These are phyloP conservation scores for Calonectria fujianensis DNA, from an alignment of 2,329 filamentous ascomycete species.

Conservation along the genomic window DNA sequence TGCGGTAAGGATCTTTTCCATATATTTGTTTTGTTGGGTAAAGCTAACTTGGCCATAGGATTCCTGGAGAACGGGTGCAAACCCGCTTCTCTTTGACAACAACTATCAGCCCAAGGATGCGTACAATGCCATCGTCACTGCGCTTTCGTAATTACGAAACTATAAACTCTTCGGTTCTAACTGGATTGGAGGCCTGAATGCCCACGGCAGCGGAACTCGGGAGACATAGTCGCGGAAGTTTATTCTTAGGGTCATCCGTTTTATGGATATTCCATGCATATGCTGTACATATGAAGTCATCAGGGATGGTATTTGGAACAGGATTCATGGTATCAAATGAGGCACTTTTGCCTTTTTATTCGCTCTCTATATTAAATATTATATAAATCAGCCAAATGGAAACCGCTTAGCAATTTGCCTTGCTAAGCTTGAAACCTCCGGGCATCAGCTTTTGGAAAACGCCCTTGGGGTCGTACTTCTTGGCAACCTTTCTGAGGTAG, in stretches of 20 bases:
- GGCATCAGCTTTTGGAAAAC: constrained; percentile 14
- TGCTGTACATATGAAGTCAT: not conserved
- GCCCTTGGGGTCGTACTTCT: not conserved
- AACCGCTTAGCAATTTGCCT: not conserved
- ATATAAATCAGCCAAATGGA: not conserved
- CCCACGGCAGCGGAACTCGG: not conserved
- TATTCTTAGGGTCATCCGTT: not conserved
- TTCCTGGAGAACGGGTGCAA: constrained; percentile 68
- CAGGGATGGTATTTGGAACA: not conserved
- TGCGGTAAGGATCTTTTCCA: constrained; percentile 26
- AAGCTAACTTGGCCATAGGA: constrained; percentile 48
- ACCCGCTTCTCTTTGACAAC: constrained; percentile 73
- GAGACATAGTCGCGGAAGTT: too few relatives aligned
- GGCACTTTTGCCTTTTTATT: not conserved
- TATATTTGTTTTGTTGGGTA: not conserved
- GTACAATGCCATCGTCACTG: constrained; percentile 63
- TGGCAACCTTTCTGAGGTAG: constrained; percentile 4
- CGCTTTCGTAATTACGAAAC: constrained; percentile 22
- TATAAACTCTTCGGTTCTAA: not conserved
- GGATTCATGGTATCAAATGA: not conserved
- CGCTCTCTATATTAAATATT: not conserved
- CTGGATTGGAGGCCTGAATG: not conserved
- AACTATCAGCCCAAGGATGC: constrained; percentile 71
- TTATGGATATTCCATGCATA: not conserved
- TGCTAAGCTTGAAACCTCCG: constrained; percentile 9